Evolutionary conservation across 2,329 filamentous ascomycete genomes (phyloP), one percentile per base, ranked within the genome.

Genomic region (Epicoccum nigrum): DNA sequence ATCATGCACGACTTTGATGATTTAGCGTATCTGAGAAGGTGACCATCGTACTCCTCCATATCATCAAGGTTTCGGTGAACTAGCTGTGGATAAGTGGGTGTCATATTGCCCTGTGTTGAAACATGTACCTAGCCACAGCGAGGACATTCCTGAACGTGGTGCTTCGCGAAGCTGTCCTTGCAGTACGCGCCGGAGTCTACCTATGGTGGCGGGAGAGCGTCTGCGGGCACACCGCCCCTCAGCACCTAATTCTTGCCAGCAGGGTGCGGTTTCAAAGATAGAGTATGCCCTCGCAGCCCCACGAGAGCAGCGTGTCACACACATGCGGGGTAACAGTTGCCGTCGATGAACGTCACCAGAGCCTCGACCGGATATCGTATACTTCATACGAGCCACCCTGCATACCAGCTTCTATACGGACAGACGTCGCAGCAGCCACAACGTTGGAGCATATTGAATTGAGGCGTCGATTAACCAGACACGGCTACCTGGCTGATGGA

Each of bases 301-400:
- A 52, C 49, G 49, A 39, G 39, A 42, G 43, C 39, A 52, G 52
- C 35, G 51, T 54, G 28, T 38, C 17, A 41, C 38, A 41, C 51
- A 53, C 45, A 43, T 52, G 62, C 47, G 58, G 52, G 60, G 54
- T 59, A 57, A 46, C 50, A 52, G 41, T 54, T 54, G 48, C 51
- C 40, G 52, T 55, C 57, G 55, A 48, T 46, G 30, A 41, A 37
- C 21, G 54, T 46, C 21, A 40, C 47, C 42, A 40, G 42, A 43
- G 27, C 15, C 19, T 20, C 23, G 11, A 30, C 13, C 13, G n/a
- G 28, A 30, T 17, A 21, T 35, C 31, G 30, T 37, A 25, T 51
- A 16, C 41, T 45, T 17, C 3, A 35, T 35, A 45, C 34, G 17
- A 35, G 25, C 34, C 16, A 17, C 6, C 33, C 16, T 15, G 37